Evolutionary conservation across 305 asterid species (phyloP).

Genomic region (Fraxinus greggii): DNA sequence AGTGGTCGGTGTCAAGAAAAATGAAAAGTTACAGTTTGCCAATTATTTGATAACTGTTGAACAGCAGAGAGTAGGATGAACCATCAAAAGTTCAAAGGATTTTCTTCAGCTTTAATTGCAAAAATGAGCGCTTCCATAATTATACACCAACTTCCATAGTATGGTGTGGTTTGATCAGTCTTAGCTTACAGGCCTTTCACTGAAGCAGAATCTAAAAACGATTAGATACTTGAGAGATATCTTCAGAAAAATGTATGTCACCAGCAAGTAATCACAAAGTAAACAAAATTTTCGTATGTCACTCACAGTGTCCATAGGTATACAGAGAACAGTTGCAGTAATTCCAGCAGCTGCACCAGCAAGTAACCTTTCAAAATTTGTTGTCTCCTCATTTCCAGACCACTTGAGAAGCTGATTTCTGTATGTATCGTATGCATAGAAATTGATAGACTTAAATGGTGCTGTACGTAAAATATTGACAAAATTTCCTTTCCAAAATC

Average conservation of each 20-base stretch:
- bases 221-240: not conserved
- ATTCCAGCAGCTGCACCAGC: constrained; percentile 99
- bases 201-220: constrained; percentile 1
- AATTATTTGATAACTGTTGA: no score
- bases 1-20: no score
- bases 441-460: constrained; percentile 93
- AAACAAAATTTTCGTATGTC: constrained; percentile 24
- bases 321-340: constrained; percentile 89
- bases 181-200: constrained; percentile 3
- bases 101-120: constrained; percentile 14
- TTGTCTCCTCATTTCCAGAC: constrained; percentile 72
- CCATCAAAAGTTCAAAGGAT: not conserved
- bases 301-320: constrained; percentile 99
- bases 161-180: constrained; percentile 5
- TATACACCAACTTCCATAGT: not conserved
- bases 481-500: constrained; percentile 97
- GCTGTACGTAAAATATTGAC: constrained; percentile 90
- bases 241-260: constrained; percentile 5
- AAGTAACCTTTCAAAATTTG: constrained; percentile 81
- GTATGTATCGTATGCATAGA: constrained; percentile 85
- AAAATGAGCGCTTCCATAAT: not conserved
- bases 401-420: constrained; percentile 65
- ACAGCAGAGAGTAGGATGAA: not conserved
- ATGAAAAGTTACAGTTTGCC: no score
- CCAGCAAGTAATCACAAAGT: constrained; percentile 16